A percentile compares a stretch with the other conserved stretches of the same genome.
Conservation (phyloP, 2,329 filamentous ascomycete species). For the Claviceps monticola region DNA sequence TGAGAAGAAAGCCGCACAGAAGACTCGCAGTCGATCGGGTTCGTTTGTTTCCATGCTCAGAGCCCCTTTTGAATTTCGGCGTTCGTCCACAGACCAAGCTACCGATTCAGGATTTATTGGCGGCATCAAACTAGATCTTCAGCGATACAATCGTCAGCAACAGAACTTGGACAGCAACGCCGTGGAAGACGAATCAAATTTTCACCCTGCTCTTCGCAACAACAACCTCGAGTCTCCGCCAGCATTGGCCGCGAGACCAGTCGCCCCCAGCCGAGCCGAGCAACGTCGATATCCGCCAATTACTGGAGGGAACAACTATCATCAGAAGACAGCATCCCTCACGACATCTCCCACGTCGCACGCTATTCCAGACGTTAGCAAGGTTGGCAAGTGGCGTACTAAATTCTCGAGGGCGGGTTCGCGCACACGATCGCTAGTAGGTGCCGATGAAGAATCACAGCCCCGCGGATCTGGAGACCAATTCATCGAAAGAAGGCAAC, state of each 20-base stretch:
- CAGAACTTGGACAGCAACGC: slow-evolving; percentile 14
- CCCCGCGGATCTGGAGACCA: not conserved
- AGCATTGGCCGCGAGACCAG: slow-evolving; percentile 4
- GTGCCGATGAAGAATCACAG: not conserved
- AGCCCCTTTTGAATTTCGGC: slow-evolving; percentile 20
- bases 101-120: slow-evolving; percentile 25
- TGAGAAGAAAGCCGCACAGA: slow-evolving; percentile 10
- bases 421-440: not conserved
- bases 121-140: slow-evolving; percentile 26
- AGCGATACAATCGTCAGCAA: slow-evolving; percentile 21
- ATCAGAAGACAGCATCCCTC: slow-evolving; percentile 15
- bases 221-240: slow-evolving; percentile 12
- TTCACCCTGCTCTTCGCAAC: slow-evolving; percentile 23
- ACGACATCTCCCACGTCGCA: slow-evolving; percentile 15
- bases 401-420: slow-evolving; percentile 11
- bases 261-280: slow-evolving; percentile 11
- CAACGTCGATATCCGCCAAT: slow-evolving; percentile 24
- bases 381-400: slow-evolving; percentile 19
- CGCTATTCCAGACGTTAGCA: slow-evolving; percentile 17
- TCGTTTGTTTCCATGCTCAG: slow-evolving; percentile 23
- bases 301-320: slow-evolving; percentile 16
- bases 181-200: slow-evolving; percentile 13
- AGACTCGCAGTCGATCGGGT: slow-evolving; percentile 20
- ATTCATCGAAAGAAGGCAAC: not conserved
- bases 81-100: slow-evolving; percentile 18